These are phyloP conservation scores for Calamus simplicifolius DNA, from an alignment of 176 grass and related monocot species.

Conservation along the genomic window DNA sequence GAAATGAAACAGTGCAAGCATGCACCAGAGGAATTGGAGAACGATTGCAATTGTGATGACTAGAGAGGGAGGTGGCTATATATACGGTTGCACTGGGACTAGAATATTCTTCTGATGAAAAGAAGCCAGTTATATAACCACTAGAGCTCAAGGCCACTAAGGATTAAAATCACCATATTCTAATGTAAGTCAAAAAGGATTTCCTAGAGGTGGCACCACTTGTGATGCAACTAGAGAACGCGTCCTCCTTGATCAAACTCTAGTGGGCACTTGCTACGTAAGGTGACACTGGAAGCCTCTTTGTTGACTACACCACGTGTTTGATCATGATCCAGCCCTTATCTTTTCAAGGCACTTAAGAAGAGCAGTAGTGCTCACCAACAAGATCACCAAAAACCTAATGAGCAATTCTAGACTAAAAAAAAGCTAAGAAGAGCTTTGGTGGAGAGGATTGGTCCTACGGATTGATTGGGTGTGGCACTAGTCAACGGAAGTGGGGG, in stretches of 20 bases:
- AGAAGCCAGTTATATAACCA: neutral
- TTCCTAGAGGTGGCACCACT: constrained; percentile 4
- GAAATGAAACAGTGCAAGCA: too few relatives aligned
- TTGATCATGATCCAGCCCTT: neutral
- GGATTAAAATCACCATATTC: neutral
- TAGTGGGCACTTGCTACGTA: too few relatives aligned
- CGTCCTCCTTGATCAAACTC: too few relatives aligned
- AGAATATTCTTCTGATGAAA: constrained; percentile 1
- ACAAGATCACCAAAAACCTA: neutral
- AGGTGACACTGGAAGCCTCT: neutral
- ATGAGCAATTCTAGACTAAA: neutral
- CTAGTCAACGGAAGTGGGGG: constrained; percentile 12
- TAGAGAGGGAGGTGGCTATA: neutral
- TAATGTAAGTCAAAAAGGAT: neutral
- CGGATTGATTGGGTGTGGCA: neutral
- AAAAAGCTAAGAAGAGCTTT: neutral
- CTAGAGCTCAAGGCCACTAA: neutral
- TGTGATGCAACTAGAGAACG: constrained; percentile 22
- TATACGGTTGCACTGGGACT: constrained; percentile 5
- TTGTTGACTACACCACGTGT: neutral
- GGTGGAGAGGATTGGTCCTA: neutral
- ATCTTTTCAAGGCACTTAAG: neutral
- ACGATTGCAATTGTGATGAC: constrained; percentile 1
- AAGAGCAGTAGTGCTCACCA: neutral
- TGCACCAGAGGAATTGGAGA: neutral